Conservation (phyloP, 1,139 yeast species). For the Scheffersomyces lignicola region DNA sequence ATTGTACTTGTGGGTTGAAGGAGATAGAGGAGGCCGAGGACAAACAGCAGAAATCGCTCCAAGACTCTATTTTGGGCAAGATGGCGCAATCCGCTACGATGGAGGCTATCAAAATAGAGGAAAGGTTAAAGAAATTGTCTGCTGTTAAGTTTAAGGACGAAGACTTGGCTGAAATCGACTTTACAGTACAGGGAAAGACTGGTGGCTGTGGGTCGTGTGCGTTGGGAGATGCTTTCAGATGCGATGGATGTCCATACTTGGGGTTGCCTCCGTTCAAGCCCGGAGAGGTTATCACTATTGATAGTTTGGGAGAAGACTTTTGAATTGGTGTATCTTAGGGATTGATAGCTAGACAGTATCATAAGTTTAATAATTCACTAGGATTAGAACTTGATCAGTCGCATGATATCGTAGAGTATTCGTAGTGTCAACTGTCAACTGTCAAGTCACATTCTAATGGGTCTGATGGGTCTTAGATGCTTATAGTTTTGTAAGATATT, state of each 20-base stretch:
- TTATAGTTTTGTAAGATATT: no score
- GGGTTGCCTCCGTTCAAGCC: slow-evolving; percentile 98
- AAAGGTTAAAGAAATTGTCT: slow-evolving; percentile 36
- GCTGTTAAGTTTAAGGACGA: slow-evolving; percentile 61
- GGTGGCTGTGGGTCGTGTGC: slow-evolving; percentile 98
- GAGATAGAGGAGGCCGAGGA: slow-evolving; percentile 69
- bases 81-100: slow-evolving; percentile 54
- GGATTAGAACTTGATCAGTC: not conserved
- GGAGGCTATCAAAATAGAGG: slow-evolving; percentile 57
- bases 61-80: slow-evolving; percentile 43
- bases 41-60: slow-evolving; percentile 47
- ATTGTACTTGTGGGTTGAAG: slow-evolving; percentile 94
- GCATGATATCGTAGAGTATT: no score
- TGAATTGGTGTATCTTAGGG: slow-evolving; percentile 13
- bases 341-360: no score
- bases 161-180: slow-evolving; percentile 85
- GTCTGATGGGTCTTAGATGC: no score
- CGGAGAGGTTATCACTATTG: slow-evolving; percentile 70
- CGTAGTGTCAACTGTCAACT: no score
- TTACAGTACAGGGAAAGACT: slow-evolving; percentile 89
- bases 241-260: slow-evolving; percentile 96
- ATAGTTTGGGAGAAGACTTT: slow-evolving; percentile 52
- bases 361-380: not conserved
- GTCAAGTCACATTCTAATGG: no score
- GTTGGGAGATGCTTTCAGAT: slow-evolving; percentile 95